Evolutionary conservation across 768 basidiomycete species (phyloP).

Genomic region (Calocybe cyanea): DNA sequence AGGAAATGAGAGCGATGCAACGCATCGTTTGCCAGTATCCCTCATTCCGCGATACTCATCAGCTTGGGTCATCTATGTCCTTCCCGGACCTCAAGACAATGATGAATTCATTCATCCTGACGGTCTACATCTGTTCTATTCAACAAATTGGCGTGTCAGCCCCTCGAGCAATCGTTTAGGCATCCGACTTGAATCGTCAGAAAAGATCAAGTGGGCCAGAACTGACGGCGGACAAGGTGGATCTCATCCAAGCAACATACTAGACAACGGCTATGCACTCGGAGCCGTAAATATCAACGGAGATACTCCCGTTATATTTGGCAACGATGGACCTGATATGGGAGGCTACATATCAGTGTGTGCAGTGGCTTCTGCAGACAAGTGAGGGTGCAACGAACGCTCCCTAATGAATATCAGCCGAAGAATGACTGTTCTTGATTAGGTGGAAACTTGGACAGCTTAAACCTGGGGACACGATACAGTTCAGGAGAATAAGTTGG

Average conservation of each 20-base stretch:
- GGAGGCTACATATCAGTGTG: slow-evolving; percentile 59
- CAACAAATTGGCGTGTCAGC: slow-evolving; percentile 48
- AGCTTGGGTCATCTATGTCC: slow-evolving; percentile 49
- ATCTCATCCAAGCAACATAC: slow-evolving; percentile 64
- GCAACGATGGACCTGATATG: slow-evolving; percentile 60
- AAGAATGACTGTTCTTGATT: too few relatives aligned
- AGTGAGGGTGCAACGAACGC: too few relatives aligned
- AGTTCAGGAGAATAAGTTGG: slow-evolving; percentile 50
- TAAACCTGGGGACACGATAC: slow-evolving; percentile 49
- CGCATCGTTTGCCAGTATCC: slow-evolving; percentile 19
- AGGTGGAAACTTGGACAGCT: slow-evolving; percentile 73
- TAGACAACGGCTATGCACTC: slow-evolving; percentile 55
- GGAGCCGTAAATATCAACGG: slow-evolving; percentile 63
- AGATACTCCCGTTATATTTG: slow-evolving; percentile 65
- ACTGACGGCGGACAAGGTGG: slow-evolving; percentile 61
- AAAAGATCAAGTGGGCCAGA: slow-evolving; percentile 51
- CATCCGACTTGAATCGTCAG: slow-evolving; percentile 44
- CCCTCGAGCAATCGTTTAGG: slow-evolving; percentile 61
- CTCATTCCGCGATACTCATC: slow-evolving; percentile 42
- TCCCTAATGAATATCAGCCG: too few relatives aligned
- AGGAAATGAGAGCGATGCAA: slow-evolving; percentile 9
- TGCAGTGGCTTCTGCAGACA: slow-evolving; percentile 46
- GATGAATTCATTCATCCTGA: slow-evolving; percentile 46
- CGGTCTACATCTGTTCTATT: slow-evolving; percentile 50
- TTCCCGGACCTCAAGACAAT: slow-evolving; percentile 64